Percentiles rank a stretch among this genome's conserved stretches.
Evolutionary conservation across 805 yeast species (phyloP).

Genomic region (Scheffersomyces lignosus): DNA sequence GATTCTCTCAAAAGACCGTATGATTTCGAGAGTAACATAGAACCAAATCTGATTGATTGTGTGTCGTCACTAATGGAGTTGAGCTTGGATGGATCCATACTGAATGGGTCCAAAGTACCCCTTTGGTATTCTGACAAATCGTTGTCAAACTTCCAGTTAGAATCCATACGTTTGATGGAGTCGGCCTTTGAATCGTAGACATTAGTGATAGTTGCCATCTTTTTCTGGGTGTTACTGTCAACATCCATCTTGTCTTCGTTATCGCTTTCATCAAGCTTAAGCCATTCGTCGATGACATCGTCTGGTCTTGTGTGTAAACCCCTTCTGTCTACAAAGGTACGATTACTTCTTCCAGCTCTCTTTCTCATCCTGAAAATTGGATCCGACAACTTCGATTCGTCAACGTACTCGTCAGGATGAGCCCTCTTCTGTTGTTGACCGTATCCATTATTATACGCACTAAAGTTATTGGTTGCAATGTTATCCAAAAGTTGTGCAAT

Average conservation of each 20-base stretch:
- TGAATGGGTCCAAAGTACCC: constrained; percentile 48
- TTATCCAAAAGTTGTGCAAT: constrained; percentile 40
- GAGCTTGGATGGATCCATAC: constrained; percentile 77
- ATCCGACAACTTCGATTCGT: constrained; percentile 39
- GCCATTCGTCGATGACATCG: constrained; percentile 38
- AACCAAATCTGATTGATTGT: constrained; percentile 86
- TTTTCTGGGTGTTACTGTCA: constrained; percentile 13
- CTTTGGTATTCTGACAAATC: constrained; percentile 47
- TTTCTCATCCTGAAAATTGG: constrained; percentile 65
- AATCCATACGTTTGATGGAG: constrained; percentile 47
- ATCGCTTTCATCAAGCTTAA: constrained; percentile 40
- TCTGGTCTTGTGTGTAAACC: constrained; percentile 43
- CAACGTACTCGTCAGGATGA: constrained; percentile 15
- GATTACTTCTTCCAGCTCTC: constrained; percentile 71
- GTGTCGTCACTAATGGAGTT: constrained; percentile 84
- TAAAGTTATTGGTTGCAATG: constrained; percentile 39
- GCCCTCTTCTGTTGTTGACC: constrained; percentile 21
- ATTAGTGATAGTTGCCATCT: constrained; percentile 10
- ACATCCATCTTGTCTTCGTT: constrained; percentile 20
- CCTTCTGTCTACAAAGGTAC: constrained; percentile 73
- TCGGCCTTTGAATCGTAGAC: constrained; percentile 52
- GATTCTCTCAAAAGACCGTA: constrained; percentile 79
- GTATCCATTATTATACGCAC: constrained; percentile 41
- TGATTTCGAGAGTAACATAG: constrained; percentile 85
- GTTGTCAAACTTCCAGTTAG: constrained; percentile 67